Conservation (phyloP, 208 protist genomes). For the Novymonas esmeraldas region DNA sequence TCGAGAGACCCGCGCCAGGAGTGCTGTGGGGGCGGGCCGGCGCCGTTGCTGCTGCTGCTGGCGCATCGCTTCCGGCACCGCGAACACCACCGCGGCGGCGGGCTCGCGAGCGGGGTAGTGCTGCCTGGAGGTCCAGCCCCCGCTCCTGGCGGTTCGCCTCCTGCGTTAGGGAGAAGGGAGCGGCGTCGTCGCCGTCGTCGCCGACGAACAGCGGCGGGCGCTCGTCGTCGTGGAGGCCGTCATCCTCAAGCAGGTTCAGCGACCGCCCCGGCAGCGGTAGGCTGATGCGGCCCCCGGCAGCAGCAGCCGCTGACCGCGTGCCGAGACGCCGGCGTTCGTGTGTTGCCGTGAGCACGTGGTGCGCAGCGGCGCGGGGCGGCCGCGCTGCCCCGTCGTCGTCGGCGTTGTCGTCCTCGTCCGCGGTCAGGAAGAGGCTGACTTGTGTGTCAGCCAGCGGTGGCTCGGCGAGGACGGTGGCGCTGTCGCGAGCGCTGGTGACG, state of each 20-base stretch:
- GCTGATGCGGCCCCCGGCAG: slow-evolving; percentile 17
- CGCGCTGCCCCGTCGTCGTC: background rate
- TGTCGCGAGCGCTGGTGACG: background rate
- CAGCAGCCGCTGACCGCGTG: slow-evolving; percentile 4
- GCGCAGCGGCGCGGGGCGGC: background rate
- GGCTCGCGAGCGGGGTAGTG: slow-evolving; percentile 15
- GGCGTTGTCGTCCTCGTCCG: slow-evolving; percentile 16
- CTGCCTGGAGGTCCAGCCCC: slow-evolving; percentile 13
- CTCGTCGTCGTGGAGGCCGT: slow-evolving; percentile 33
- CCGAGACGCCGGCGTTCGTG: slow-evolving; percentile 21
- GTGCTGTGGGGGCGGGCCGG: background rate
- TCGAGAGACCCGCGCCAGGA: slow-evolving; percentile 1
- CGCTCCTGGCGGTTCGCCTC: slow-evolving; percentile 35
- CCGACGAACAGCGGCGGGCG: slow-evolving; percentile 20
- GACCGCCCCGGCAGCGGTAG: slow-evolving; percentile 19
- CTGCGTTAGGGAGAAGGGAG: slow-evolving; percentile 33
- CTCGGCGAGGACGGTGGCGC: background rate
- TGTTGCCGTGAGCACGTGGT: background rate
- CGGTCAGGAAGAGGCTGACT: slow-evolving; percentile 27
- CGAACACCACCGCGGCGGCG: slow-evolving; percentile 1
- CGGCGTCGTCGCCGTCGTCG: background rate
- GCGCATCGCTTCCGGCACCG: background rate
- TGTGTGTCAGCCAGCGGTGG: slow-evolving; percentile 22
- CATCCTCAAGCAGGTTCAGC: slow-evolving; percentile 35
- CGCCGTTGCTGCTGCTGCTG: background rate